phyloP scores from a whole-genome alignment of 257 asterid species.

The Lithospermum erythrorhizon region DNA sequence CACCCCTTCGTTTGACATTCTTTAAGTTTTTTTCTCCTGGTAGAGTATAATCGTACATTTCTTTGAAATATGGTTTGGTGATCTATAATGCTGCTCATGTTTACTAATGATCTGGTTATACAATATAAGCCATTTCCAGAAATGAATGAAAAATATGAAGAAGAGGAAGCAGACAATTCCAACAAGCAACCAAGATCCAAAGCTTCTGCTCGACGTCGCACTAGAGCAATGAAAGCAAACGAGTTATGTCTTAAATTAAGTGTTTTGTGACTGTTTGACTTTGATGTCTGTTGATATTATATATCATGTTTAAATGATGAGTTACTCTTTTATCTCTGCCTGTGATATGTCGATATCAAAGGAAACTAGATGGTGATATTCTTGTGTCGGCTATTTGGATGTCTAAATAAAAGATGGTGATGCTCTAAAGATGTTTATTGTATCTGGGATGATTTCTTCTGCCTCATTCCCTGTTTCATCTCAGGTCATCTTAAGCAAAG shows the following conservation, averaged over 20 bases:
- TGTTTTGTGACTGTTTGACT: neutral
- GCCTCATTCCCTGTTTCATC: conserved; percentile 3
- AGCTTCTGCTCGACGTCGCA: conserved; percentile 36
- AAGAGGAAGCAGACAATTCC: conserved; percentile 30
- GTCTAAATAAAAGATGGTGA: neutral
- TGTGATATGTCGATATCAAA: neutral
- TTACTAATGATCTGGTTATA: neutral
- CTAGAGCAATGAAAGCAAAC: conserved; percentile 47
- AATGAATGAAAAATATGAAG: conserved; percentile 20
- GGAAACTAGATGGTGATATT: neutral
- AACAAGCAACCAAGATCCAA: conserved; percentile 41
- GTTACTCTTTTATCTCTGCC: neutral
- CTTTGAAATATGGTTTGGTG: neutral
- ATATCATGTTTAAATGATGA: neutral
- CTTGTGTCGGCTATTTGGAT: neutral
- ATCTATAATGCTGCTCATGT: neutral
- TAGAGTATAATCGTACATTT: neutral
- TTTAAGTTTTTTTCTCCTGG: neutral
- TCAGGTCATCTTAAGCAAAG: conserved; percentile 36
- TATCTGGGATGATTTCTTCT: neutral
- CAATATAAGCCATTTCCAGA: conserved; percentile 23
- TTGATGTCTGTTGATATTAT: neutral
- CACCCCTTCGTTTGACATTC: neutral
- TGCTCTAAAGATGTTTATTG: neutral
- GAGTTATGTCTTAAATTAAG: conserved; percentile 20